Percentiles rank a stretch among this genome's conserved stretches.
Evolutionary conservation across 2,329 filamentous ascomycete genomes (phyloP).

Genomic region (Ophiosphaerella narmari): DNA sequence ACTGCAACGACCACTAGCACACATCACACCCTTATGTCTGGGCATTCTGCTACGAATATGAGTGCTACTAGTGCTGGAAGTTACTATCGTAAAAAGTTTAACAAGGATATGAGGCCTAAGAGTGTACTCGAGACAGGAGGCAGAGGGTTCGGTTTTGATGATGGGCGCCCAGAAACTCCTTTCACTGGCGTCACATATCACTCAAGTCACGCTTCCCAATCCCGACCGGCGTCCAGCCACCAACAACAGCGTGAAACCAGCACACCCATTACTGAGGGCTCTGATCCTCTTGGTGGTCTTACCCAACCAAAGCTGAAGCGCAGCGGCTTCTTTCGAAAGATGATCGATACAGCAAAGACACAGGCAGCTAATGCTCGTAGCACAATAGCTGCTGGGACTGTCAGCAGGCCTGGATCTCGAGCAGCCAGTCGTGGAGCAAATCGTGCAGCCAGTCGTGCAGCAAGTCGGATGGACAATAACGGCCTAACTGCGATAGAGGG

Average conservation of each 20-base stretch:
- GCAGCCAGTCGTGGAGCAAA: slow-evolving; percentile 46
- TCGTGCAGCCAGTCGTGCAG: slow-evolving; percentile 43
- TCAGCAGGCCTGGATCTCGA: slow-evolving; percentile 50
- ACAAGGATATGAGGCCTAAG: slow-evolving; percentile 57
- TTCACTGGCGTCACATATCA: slow-evolving; percentile 86
- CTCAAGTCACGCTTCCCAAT: slow-evolving; percentile 73
- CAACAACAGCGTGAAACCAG: slow-evolving; percentile 52
- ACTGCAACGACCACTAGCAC: slow-evolving; percentile 72
- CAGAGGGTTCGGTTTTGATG: slow-evolving; percentile 46
- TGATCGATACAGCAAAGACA: slow-evolving; percentile 91
- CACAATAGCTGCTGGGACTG: slow-evolving; percentile 70
- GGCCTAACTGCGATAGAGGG: slow-evolving; percentile 61
- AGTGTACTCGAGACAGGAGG: slow-evolving; percentile 64
- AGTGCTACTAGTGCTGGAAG: slow-evolving; percentile 96
- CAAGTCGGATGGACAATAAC: slow-evolving; percentile 42
- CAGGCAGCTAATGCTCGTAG: slow-evolving; percentile 87
- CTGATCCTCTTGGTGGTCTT: slow-evolving; percentile 77
- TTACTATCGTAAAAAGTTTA: slow-evolving; percentile 74
- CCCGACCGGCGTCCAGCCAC: slow-evolving; percentile 57
- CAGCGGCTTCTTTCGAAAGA: slow-evolving; percentile 92
- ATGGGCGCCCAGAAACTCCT: slow-evolving; percentile 56
- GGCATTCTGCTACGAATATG: slow-evolving; percentile 84
- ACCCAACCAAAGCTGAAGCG: slow-evolving; percentile 75
- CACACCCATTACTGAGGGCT: slow-evolving; percentile 63
- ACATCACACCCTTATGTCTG: slow-evolving; percentile 89